Percentiles rank a stretch among this genome's conserved stretches.
Conservation (phyloP, 768 basidiomycete species). For the Agrocybe pediades region DNA sequence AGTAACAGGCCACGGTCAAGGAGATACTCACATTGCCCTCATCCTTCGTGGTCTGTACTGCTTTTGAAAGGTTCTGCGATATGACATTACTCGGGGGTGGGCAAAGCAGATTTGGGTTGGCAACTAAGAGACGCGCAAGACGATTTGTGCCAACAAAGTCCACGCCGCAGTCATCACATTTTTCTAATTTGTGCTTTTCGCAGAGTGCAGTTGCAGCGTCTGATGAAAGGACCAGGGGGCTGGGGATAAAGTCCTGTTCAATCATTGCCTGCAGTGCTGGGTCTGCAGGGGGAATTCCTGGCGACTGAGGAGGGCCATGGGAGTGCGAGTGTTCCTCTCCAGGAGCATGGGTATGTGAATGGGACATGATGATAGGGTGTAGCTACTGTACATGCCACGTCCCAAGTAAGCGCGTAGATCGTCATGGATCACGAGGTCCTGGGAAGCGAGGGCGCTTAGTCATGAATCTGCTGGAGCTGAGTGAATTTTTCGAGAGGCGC, state of each 20-base stretch:
- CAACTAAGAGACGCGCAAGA: constrained; percentile 66
- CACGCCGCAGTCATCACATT: constrained; percentile 70
- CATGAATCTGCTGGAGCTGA: constrained; percentile 5
- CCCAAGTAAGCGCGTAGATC: constrained; percentile 12
- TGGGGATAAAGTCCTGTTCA: constrained; percentile 67
- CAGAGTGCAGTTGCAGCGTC: constrained; percentile 64
- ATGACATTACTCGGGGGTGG: constrained; percentile 82
- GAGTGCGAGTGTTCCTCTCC: constrained; percentile 55
- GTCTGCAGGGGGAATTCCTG: constrained; percentile 55
- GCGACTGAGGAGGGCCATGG: constrained; percentile 48
- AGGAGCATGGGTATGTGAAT: constrained; percentile 63
- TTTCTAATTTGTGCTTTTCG: constrained; percentile 65
- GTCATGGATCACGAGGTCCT: constrained; percentile 20
- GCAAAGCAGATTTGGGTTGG: constrained; percentile 71
- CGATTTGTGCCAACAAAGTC: constrained; percentile 81
- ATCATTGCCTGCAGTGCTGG: constrained; percentile 76
- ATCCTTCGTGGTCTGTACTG: constrained; percentile 82
- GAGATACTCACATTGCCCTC: constrained; percentile 83
- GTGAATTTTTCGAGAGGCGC: constrained; percentile 24
- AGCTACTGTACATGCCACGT: constrained; percentile 19
- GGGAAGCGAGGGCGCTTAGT: constrained; percentile 19
- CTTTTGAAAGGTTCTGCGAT: constrained; percentile 72
- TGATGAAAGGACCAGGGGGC: constrained; percentile 55
- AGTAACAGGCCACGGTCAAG: background rate
- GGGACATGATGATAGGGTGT: constrained; percentile 51